These are phyloP conservation scores for Kwoniella mangroviensis DNA, from an alignment of 768 basidiomycete species.

Conservation along the genomic window DNA sequence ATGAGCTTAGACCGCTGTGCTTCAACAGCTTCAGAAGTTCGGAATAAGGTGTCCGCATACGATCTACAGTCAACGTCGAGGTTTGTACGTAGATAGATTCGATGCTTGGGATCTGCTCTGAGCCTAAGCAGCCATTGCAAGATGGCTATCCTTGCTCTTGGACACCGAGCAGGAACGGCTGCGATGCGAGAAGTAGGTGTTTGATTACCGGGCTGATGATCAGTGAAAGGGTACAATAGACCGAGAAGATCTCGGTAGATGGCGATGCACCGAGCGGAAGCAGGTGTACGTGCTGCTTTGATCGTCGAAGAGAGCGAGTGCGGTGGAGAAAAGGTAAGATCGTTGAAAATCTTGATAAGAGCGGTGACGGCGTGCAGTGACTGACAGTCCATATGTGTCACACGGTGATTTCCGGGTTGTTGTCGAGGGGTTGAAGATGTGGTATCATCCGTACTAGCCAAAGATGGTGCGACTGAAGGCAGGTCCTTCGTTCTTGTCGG, in stretches of 20 bases:
- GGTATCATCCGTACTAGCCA: slow-evolving; percentile 19
- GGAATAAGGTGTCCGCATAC: slow-evolving; percentile 67
- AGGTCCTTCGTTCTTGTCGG: slow-evolving; percentile 36
- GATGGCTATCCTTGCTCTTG: slow-evolving; percentile 70
- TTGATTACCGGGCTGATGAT: slow-evolving; percentile 10
- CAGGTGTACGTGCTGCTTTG: slow-evolving; percentile 52
- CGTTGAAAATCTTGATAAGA: slow-evolving; percentile 59
- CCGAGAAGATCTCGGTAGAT: slow-evolving; percentile 60
- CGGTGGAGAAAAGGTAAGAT: slow-evolving; percentile 57
- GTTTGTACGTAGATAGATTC: slow-evolving; percentile 71
- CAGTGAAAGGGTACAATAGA: slow-evolving; percentile 56
- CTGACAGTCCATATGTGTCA: slow-evolving; percentile 39
- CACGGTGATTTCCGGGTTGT: slow-evolving; percentile 20
- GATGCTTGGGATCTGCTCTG: slow-evolving; percentile 86
- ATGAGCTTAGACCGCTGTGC: slow-evolving; percentile 22
- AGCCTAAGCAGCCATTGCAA: slow-evolving; percentile 88
- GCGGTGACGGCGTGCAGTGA: slow-evolving; percentile 43
- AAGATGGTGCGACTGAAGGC: slow-evolving; percentile 35
- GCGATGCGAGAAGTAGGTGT: slow-evolving; percentile 10
- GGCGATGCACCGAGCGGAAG: slow-evolving; percentile 56
- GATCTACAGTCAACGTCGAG: slow-evolving; percentile 60
- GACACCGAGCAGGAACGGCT: slow-evolving; percentile 51
- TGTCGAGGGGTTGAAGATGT: not conserved
- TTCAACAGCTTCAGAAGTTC: slow-evolving; percentile 45
- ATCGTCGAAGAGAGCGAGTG: slow-evolving; percentile 41